phyloP scores from a whole-genome alignment of 495 filamentous ascomycete genomes.

The Neurospora pannonica region DNA sequence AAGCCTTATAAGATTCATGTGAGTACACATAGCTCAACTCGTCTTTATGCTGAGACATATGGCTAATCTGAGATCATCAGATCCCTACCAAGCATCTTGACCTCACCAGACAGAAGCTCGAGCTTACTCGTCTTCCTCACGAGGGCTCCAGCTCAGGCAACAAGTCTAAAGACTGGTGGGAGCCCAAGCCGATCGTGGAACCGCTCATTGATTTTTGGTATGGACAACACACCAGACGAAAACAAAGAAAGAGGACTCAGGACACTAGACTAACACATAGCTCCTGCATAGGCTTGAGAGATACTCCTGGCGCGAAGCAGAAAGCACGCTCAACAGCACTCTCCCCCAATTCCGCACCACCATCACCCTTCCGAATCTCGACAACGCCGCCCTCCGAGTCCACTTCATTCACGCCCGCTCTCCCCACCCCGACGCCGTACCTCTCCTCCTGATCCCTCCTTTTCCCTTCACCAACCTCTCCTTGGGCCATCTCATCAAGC shows the following conservation, averaged over 20 bases:
- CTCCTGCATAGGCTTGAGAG: constrained; percentile 40
- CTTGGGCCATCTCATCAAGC: constrained; percentile 50
- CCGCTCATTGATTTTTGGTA: constrained; percentile 46
- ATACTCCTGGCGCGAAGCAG: constrained; percentile 52
- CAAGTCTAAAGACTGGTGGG: constrained; percentile 35
- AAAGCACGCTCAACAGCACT: constrained; percentile 42
- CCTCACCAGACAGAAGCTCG: constrained; percentile 45
- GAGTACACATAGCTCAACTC: constrained; percentile 13
- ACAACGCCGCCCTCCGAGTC: constrained; percentile 26
- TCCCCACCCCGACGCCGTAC: constrained; percentile 39
- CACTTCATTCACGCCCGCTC: constrained; percentile 51
- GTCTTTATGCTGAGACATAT: neutral
- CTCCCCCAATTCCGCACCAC: constrained; percentile 53
- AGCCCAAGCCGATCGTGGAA: constrained; percentile 39
- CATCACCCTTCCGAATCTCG: constrained; percentile 27
- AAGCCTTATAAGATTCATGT: constrained; percentile 43
- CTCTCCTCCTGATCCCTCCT: constrained; percentile 53
- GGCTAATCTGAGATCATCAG: constrained; percentile 13
- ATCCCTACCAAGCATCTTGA: constrained; percentile 42
- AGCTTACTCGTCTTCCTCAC: constrained; percentile 45
- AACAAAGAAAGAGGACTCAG: neutral
- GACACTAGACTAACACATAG: neutral
- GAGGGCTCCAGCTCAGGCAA: constrained; percentile 23
- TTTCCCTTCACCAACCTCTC: constrained; percentile 67
- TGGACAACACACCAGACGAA: constrained; percentile 7